Percentiles rank a stretch among this genome's conserved stretches.
These are phyloP conservation scores for Fusarium buharicum DNA, from an alignment of 2,329 filamentous ascomycete genomes.

Conservation along the genomic window DNA sequence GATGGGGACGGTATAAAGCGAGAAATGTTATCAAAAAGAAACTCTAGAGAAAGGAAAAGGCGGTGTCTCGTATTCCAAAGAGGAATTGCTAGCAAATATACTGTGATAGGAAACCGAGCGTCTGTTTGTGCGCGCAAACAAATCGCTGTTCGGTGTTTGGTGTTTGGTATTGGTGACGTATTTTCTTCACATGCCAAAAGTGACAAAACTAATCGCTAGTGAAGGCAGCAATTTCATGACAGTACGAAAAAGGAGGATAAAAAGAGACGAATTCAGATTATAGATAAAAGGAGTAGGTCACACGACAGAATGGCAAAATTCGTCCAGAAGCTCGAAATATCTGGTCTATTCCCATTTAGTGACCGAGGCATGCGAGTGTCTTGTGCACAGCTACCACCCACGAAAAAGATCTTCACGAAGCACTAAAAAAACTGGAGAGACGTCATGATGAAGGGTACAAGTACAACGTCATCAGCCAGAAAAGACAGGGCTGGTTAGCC, in stretches of 20 bases:
- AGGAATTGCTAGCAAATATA: not conserved
- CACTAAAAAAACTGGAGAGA: slow-evolving; percentile 7
- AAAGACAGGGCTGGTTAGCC: not conserved
- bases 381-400: slow-evolving; percentile 41
- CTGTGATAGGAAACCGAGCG: not conserved
- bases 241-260: not conserved
- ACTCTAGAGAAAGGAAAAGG: not conserved
- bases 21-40: not conserved
- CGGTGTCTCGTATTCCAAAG: not conserved
- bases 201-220: slow-evolving; percentile 17
- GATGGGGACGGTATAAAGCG: not conserved
- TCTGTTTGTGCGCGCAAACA: not conserved
- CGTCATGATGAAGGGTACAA: slow-evolving; percentile 29
- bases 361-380: slow-evolving; percentile 41
- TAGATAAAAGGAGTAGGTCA: slow-evolving; percentile 36
- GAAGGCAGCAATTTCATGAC: not conserved
- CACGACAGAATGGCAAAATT: slow-evolving; percentile 33
- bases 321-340: not conserved
- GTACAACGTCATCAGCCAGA: slow-evolving; percentile 9
- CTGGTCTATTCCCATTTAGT: slow-evolving; percentile 38
- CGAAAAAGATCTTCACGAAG: slow-evolving; percentile 1
- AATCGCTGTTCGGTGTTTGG: slow-evolving; percentile 3
- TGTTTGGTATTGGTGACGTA: slow-evolving; percentile 34
- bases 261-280: not conserved
- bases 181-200: slow-evolving; percentile 36